Conservation (phyloP, 2,329 filamentous ascomycete species). For the Ophiostoma populinum region DNA sequence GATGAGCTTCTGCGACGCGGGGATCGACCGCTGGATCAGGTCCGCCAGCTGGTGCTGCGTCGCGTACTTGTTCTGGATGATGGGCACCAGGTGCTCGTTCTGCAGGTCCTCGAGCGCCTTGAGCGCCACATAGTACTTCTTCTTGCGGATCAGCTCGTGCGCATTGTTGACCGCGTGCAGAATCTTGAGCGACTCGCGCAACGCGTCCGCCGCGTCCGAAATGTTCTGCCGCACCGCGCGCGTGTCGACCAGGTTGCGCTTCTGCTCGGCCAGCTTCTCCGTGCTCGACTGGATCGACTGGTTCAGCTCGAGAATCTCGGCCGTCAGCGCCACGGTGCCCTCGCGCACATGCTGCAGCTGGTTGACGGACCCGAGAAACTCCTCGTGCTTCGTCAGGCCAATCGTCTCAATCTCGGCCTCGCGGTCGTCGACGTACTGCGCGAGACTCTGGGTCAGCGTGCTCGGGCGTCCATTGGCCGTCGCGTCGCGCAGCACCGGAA, state of each 20-base stretch:
- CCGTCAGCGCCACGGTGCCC: conserved; percentile 72
- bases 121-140: conserved; percentile 88
- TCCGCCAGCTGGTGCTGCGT: conserved; percentile 90
- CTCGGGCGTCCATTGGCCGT: conserved; percentile 55
- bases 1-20: conserved; percentile 78
- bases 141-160: conserved; percentile 77
- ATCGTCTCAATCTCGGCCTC: conserved; percentile 88
- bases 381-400: conserved; percentile 89
- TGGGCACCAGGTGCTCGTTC: conserved; percentile 71
- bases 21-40: conserved; percentile 90
- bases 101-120: conserved; percentile 90
- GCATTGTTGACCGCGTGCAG: conserved; percentile 85
- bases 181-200: conserved; percentile 85
- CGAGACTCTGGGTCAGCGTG: conserved; percentile 60
- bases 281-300: conserved; percentile 91
- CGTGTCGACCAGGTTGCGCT: conserved; percentile 84
- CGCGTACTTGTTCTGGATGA: conserved; percentile 64
- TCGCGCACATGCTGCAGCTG: conserved; percentile 85
- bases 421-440: conserved; percentile 68
- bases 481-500: conserved; percentile 85
- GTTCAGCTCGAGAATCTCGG: conserved; percentile 82
- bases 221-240: conserved; percentile 88
- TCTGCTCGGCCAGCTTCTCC: conserved; percentile 84
- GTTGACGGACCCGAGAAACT: conserved; percentile 86
- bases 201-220: conserved; percentile 72